phyloP scores from a whole-genome alignment of 768 basidiomycete genomes.

The Neoboletus magnificus region DNA sequence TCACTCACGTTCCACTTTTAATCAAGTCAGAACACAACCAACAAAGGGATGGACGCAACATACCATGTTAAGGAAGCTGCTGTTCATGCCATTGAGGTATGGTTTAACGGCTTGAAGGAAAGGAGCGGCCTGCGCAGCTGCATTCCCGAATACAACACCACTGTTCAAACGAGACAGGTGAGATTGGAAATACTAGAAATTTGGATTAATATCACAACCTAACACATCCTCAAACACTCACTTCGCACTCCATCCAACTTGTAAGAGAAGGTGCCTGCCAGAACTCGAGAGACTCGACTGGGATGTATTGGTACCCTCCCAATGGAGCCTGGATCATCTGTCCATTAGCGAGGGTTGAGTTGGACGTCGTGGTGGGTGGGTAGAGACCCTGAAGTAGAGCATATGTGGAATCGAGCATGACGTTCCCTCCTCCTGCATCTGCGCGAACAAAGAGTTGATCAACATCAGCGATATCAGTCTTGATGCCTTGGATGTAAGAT shows the following conservation, averaged over 20 bases:
- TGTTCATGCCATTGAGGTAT: constrained; percentile 62
- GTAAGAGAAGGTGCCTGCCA: constrained; percentile 60
- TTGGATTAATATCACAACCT: neutral
- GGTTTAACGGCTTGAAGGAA: constrained; percentile 67
- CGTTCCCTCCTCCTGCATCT: constrained; percentile 76
- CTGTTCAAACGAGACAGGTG: constrained; percentile 24
- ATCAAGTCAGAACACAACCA: constrained; percentile 10
- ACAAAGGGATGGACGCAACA: constrained; percentile 25
- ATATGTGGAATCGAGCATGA: constrained; percentile 79
- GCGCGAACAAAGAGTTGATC: constrained; percentile 70
- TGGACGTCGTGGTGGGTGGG: constrained; percentile 66
- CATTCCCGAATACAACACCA: constrained; percentile 49
- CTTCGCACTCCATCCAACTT: constrained; percentile 69
- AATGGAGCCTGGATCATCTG: constrained; percentile 66
- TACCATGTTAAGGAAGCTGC: constrained; percentile 65
- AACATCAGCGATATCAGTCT: constrained; percentile 63
- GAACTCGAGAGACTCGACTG: constrained; percentile 57
- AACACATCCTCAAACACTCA: constrained; percentile 15
- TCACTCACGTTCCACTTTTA: constrained; percentile 69
- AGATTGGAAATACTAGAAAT: constrained; percentile 25
- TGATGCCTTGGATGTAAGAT: constrained; percentile 65
- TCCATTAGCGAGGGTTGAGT: constrained; percentile 71
- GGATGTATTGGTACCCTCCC: constrained; percentile 85
- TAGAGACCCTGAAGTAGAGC: constrained; percentile 82
- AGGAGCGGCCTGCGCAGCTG: constrained; percentile 49